phyloP scores from a whole-genome alignment of 371 early-diverging fungal species.

The Basidiobolus meristosporus region DNA sequence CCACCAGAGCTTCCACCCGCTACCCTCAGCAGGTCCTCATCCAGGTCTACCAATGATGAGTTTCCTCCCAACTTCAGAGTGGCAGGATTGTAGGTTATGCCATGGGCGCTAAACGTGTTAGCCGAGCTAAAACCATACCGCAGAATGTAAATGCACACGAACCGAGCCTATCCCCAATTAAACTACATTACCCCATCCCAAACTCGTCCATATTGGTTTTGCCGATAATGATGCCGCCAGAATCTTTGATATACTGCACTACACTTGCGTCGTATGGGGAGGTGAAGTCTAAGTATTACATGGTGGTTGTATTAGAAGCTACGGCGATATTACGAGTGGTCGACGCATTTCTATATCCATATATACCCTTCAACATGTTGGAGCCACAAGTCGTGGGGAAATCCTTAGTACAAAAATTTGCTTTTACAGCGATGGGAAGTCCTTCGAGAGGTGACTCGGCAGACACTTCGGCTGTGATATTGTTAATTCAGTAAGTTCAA shows the following conservation, averaged over 20 bases:
- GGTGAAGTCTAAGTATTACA: conserved; percentile 26
- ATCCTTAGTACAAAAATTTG: conserved; percentile 38
- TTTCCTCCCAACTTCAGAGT: conserved; percentile 1
- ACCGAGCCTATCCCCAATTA: neutral
- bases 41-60: neutral
- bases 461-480: conserved; percentile 2
- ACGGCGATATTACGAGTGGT: neutral
- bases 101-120: conserved; percentile 24
- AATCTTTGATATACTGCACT: conserved; percentile 26
- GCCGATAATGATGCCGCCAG: conserved; percentile 59
- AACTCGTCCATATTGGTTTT: conserved; percentile 93
- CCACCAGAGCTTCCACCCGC: conserved; percentile 92
- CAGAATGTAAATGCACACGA: neutral
- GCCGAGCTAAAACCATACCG: conserved; percentile 14
- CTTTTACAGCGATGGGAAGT: conserved; percentile 43
- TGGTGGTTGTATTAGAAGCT: neutral
- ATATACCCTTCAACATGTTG: conserved; percentile 30
- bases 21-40: conserved; percentile 11
- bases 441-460: conserved; percentile 27
- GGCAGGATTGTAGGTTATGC: conserved; percentile 25
- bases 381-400: conserved; percentile 54
- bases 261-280: conserved; percentile 70
- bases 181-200: conserved; percentile 71
- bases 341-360: neutral
- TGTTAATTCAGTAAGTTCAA: neutral